A percentile compares a stretch with the other conserved stretches of the same genome.
phyloP scores from a whole-genome alignment of 768 basidiomycete genomes.

The Termitomyces titanicus region DNA sequence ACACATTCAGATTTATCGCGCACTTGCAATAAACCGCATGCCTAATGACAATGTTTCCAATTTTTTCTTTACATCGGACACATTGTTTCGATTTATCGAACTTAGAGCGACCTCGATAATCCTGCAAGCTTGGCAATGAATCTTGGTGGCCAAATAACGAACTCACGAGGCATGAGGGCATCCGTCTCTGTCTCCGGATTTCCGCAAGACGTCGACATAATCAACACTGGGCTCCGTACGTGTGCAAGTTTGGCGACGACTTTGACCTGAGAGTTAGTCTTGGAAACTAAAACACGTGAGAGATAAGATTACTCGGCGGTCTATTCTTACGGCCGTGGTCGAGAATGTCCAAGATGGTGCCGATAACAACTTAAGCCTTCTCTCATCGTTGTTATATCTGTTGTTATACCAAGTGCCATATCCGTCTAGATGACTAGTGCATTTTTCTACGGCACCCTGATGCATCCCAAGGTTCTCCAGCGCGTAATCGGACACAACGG shows the following conservation, averaged over 20 bases:
- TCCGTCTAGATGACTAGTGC: conserved; percentile 26
- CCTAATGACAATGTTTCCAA: conserved; percentile 68
- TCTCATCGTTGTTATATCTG: no score
- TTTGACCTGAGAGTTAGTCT: no score
- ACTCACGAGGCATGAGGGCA: conserved; percentile 66
- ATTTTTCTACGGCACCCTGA: conserved; percentile 90
- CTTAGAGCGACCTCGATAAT: conserved; percentile 51
- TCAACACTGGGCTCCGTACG: not conserved
- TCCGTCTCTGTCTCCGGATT: conserved; percentile 59
- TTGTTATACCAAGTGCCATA: not conserved
- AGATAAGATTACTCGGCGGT: not conserved
- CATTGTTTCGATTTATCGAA: conserved; percentile 67
- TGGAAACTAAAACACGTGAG: no score
- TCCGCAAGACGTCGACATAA: conserved; percentile 48
- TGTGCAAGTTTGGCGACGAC: not conserved
- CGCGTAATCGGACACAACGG: conserved; percentile 74
- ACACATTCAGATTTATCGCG: conserved; percentile 15
- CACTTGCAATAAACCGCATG: conserved; percentile 87
- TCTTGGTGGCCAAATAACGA: not conserved
- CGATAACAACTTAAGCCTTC: not conserved
- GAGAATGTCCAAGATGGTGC: not conserved
- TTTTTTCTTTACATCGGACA: conserved; percentile 67
- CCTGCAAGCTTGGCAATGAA: conserved; percentile 6
- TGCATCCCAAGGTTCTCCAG: conserved; percentile 81
- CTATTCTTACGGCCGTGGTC: not conserved